A percentile compares a stretch with the other conserved stretches of the same genome.
Conservation (phyloP, 2,329 filamentous ascomycete species). For the Trichoderma atroviride region DNA sequence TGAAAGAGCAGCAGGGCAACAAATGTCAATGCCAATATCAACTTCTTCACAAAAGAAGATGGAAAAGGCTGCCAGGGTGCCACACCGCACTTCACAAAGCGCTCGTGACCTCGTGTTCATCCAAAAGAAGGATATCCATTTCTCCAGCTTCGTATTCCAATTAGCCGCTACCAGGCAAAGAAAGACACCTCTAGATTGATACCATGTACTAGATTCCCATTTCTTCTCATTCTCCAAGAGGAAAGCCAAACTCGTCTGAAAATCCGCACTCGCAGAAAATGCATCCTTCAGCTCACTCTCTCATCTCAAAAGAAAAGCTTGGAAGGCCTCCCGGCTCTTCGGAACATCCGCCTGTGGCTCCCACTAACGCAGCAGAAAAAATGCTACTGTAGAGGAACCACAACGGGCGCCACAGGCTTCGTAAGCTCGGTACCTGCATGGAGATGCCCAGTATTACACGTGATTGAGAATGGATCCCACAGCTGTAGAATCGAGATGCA, state of each 20-base stretch:
- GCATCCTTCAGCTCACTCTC: not conserved
- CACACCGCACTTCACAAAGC: not conserved
- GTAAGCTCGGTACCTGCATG: constrained; percentile 19
- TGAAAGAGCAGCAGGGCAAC: not conserved
- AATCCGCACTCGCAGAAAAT: not conserved
- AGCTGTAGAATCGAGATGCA: no score
- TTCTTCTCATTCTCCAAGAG: not conserved
- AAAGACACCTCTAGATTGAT: not conserved
- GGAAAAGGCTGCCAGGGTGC: not conserved
- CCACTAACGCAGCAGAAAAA: constrained; percentile 11
- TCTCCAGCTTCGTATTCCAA: constrained; percentile 18
- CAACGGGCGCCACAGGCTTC: constrained; percentile 14
- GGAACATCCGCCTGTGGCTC: constrained; percentile 4
- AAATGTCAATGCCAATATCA: not conserved
- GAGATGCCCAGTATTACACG: not conserved
- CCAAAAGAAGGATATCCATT: not conserved
- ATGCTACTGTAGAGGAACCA: not conserved
- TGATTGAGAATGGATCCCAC: not conserved
- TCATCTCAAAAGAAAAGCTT: not conserved
- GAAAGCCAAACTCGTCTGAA: not conserved
- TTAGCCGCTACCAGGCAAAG: not conserved
- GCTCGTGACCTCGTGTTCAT: constrained; percentile 23
- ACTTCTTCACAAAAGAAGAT: not conserved
- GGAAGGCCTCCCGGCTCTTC: not conserved
- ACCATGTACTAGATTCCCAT: not conserved